phyloP scores from a whole-genome alignment of 371 early-diverging fungal genomes.

The Haplosporangium sp. region DNA sequence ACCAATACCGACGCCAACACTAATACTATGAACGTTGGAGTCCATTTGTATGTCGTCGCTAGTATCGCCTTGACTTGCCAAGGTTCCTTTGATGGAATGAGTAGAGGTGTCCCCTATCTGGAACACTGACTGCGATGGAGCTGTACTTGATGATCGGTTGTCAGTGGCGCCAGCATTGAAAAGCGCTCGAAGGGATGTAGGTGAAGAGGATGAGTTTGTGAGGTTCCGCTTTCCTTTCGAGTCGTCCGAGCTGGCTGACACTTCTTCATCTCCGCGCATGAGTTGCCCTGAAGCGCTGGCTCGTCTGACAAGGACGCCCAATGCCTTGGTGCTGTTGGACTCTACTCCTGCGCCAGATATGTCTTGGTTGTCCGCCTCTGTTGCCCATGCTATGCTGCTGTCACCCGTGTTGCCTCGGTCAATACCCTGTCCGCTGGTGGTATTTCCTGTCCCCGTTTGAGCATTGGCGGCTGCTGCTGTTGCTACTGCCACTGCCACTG shows the following conservation, averaged over 20 bases:
- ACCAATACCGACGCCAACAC: too few species aligned
- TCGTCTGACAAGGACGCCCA: conserved; percentile 21
- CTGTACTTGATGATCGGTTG: conserved; percentile 7
- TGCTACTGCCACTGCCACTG: conserved; percentile 43
- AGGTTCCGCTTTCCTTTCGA: conserved; percentile 19
- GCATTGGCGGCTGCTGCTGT: conserved; percentile 38
- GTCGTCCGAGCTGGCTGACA: neutral
- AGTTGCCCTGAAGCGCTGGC: conserved; percentile 48
- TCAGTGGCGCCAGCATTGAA: conserved; percentile 31
- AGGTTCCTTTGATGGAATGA: neutral
- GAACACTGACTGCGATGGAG: conserved; percentile 6
- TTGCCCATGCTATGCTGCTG: neutral
- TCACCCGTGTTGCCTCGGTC: conserved; percentile 6
- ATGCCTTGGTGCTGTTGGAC: neutral
- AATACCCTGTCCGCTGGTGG: conserved; percentile 10
- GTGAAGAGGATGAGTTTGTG: conserved; percentile 42
- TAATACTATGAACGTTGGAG: neutral
- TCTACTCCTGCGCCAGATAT: neutral
- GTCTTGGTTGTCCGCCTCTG: conserved; percentile 2
- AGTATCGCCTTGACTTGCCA: neutral
- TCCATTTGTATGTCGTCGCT: conserved; percentile 15
- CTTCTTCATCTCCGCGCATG: conserved; percentile 26
- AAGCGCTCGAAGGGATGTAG: conserved; percentile 38
- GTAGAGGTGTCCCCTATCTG: conserved; percentile 2
- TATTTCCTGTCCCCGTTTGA: conserved; percentile 3